Conservation (phyloP, 495 filamentous ascomycete species). For the Podospora tetraspora region DNA sequence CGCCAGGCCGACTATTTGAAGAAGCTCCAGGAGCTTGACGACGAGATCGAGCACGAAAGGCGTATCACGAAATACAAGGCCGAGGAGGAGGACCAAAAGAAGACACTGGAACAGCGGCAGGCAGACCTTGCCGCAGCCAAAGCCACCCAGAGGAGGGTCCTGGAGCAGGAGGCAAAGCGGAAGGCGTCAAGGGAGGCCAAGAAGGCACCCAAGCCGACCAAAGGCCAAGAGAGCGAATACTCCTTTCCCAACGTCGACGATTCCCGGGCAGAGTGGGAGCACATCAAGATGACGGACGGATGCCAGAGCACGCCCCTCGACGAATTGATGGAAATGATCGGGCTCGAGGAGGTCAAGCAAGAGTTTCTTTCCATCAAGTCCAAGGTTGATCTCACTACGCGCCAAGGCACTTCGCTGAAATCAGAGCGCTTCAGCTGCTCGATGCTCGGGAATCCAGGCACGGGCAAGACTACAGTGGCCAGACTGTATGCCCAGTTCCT, state of each 20-base stretch:
- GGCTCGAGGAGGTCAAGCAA: constrained; percentile 64
- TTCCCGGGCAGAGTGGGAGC: constrained; percentile 53
- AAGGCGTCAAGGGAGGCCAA: background rate
- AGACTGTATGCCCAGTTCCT: constrained; percentile 68
- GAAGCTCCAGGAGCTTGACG: constrained; percentile 50
- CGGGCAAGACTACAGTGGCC: constrained; percentile 81
- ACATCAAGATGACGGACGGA: constrained; percentile 48
- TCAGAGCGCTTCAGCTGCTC: constrained; percentile 57
- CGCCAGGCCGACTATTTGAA: constrained; percentile 47
- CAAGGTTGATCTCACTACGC: constrained; percentile 55
- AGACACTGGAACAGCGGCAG: constrained; percentile 40
- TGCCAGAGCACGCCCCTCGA: constrained; percentile 56
- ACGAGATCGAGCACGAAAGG: constrained; percentile 52
- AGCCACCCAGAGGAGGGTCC: constrained; percentile 9
- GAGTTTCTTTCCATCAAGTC: constrained; percentile 61
- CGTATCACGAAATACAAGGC: constrained; percentile 41
- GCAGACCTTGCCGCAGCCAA: constrained; percentile 26
- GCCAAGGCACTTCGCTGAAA: constrained; percentile 53
- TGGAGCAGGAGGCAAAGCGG: constrained; percentile 15
- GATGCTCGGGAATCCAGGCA: constrained; percentile 76
- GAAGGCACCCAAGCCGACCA: background rate
- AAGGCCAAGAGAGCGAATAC: background rate
- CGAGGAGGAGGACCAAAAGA: constrained; percentile 42
- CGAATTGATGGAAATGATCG: constrained; percentile 63
- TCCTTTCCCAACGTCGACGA: background rate